Percentiles rank a stretch among this genome's conserved stretches.
Evolutionary conservation across 2,329 filamentous ascomycete genomes (phyloP).

Genomic region (Calonectria naviculata): DNA sequence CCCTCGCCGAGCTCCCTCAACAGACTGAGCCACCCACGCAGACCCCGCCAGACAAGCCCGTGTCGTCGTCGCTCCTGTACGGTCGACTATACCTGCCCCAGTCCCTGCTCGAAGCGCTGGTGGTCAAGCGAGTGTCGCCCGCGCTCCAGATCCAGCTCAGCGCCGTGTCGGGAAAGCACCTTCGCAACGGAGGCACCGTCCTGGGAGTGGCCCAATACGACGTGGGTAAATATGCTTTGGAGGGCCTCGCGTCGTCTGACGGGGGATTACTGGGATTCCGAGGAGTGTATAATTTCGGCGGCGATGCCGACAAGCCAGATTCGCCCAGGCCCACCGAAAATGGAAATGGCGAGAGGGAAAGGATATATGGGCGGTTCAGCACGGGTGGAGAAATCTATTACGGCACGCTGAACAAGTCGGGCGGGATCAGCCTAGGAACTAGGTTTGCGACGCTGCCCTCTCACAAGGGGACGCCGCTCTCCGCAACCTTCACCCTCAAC

Average conservation of each 20-base stretch:
- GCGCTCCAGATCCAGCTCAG: conserved; percentile 84
- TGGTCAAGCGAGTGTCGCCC: conserved; percentile 81
- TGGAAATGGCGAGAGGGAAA: conserved; percentile 60
- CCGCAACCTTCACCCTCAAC: conserved; percentile 92
- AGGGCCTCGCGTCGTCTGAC: conserved; percentile 93
- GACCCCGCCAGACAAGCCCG: conserved; percentile 43
- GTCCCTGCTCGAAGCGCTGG: conserved; percentile 87
- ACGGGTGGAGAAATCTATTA: conserved; percentile 96
- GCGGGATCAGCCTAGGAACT: conserved; percentile 88
- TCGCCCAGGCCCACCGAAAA: conserved; percentile 30
- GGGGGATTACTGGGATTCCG: conserved; percentile 88
- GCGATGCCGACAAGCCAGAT: conserved; percentile 63
- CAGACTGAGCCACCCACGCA: conserved; percentile 38
- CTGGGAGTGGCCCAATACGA: conserved; percentile 84
- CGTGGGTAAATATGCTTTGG: conserved; percentile 85
- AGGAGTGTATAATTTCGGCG: conserved; percentile 94
- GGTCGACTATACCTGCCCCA: conserved; percentile 85
- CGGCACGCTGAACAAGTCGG: conserved; percentile 92
- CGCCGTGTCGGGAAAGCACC: conserved; percentile 76
- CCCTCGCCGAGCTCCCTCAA: conserved; percentile 71
- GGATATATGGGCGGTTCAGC: conserved; percentile 84
- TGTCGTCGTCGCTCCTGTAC: conserved; percentile 75
- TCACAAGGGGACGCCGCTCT: conserved; percentile 88
- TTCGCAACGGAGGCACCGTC: conserved; percentile 81
- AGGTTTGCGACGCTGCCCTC: conserved; percentile 89